These are phyloP conservation scores for Fusarium odoratissimum DNA, from an alignment of 2,329 filamentous ascomycete species.

Conservation along the genomic window DNA sequence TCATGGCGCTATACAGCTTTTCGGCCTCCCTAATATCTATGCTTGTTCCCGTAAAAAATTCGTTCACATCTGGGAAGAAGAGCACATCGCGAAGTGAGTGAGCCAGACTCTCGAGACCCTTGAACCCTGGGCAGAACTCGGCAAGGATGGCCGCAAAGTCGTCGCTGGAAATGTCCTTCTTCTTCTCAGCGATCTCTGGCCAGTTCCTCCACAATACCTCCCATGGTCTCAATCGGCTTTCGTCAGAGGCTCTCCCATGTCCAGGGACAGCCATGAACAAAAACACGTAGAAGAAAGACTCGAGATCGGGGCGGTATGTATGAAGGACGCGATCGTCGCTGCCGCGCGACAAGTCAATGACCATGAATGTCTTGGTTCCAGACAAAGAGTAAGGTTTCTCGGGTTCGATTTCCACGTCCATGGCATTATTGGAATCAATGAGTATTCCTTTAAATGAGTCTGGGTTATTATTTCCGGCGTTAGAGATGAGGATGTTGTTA, in stretches of 20 bases:
- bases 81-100: neutral
- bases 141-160: neutral
- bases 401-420: constrained; percentile 29
- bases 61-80: neutral
- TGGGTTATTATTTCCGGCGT: neutral
- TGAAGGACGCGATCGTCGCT: neutral
- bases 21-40: neutral
- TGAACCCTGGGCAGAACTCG: constrained; percentile 8
- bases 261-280: constrained; percentile 19
- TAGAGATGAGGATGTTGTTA: constrained; percentile 53
- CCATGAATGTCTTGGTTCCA: constrained; percentile 45
- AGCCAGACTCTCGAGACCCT: neutral
- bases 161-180: neutral
- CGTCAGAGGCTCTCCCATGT: neutral
- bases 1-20: neutral
- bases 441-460: constrained; percentile 36
- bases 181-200: neutral
- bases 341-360: constrained; percentile 33
- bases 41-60: neutral
- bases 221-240: constrained; percentile 10
- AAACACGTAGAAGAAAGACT: constrained; percentile 46
- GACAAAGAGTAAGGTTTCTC: constrained; percentile 25
- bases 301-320: constrained; percentile 45
- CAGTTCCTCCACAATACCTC: neutral
- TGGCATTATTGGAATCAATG: constrained; percentile 35